Percentiles rank a stretch among this genome's conserved stretches.
Evolutionary conservation across 164 flowering plant species (phyloP).

Genomic region (Magnolia kwangsiensis): DNA sequence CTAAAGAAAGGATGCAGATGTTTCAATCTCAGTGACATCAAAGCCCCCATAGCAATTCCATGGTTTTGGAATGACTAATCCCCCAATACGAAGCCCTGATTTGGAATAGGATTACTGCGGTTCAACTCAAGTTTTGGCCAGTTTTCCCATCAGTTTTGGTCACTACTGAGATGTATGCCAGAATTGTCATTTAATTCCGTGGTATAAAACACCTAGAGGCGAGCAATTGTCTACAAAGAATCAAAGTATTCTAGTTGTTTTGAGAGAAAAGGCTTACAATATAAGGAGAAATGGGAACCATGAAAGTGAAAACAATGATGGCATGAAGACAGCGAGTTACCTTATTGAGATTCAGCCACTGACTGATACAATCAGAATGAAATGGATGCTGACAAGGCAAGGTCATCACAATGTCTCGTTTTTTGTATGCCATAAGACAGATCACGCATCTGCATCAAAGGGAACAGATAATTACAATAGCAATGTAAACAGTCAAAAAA

Average conservation of each 20-base stretch:
- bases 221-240: background rate
- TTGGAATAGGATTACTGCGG: too few species aligned
- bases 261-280: too few species aligned
- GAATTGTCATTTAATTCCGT: background rate
- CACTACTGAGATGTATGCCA: background rate
- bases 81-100: too few species aligned
- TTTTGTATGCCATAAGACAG: constrained; percentile 57
- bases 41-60: too few species aligned
- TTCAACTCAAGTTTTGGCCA: background rate
- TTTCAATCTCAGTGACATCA: too few species aligned
- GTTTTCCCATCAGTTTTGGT: too few species aligned
- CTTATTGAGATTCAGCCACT: constrained; percentile 65
- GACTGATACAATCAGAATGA: constrained; percentile 52
- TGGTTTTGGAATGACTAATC: too few species aligned
- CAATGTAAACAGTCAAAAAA: background rate
- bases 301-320: background rate
- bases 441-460: constrained; percentile 59
- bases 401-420: constrained; percentile 39
- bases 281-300: background rate
- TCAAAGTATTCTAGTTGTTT: background rate
- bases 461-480: background rate
- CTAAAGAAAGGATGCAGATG: too few species aligned
- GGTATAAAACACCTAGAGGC: background rate
- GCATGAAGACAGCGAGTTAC: constrained; percentile 21
- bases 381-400: constrained; percentile 71